Evolutionary conservation across 495 filamentous ascomycete genomes (phyloP).

Genomic region (Talaromyces ruber): DNA sequence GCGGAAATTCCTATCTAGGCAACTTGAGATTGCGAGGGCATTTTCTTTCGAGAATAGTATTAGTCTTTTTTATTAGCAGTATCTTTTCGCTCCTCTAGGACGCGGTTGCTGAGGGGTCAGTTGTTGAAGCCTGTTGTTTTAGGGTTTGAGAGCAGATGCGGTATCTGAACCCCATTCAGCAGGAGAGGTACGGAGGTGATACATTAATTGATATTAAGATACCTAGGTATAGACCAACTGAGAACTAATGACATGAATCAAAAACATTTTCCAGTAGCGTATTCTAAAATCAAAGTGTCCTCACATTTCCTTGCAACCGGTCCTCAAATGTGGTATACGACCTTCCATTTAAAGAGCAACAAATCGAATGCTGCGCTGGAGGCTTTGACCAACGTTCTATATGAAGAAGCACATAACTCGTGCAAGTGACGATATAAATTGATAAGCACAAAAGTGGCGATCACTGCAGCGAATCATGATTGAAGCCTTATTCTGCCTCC

Average conservation of each 20-base stretch:
- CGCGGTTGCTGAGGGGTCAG: not conserved
- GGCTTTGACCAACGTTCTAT: not conserved
- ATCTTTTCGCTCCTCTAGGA: not conserved
- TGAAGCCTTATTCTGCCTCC: slow-evolving; percentile 10
- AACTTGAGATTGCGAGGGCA: not conserved
- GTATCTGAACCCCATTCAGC: not conserved
- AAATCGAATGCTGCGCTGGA: not conserved
- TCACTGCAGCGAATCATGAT: not conserved
- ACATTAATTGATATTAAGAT: not conserved
- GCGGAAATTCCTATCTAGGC: not conserved
- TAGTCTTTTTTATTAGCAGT: too few species aligned
- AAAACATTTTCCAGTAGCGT: not conserved
- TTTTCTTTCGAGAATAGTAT: not conserved
- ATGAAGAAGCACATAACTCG: not conserved
- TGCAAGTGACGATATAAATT: not conserved
- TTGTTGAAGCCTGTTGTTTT: not conserved
- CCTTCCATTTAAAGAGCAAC: not conserved
- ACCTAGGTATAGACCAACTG: not conserved
- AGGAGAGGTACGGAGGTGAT: not conserved
- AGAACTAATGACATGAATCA: not conserved
- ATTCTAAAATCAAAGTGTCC: not conserved
- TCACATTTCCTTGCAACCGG: not conserved
- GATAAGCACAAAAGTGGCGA: not conserved
- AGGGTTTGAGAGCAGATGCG: not conserved
- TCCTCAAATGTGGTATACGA: not conserved